Evolutionary conservation across 2,329 filamentous ascomycete species (phyloP), one percentile per base, ranked within the genome.

Genomic region (Calonectria montana): DNA sequence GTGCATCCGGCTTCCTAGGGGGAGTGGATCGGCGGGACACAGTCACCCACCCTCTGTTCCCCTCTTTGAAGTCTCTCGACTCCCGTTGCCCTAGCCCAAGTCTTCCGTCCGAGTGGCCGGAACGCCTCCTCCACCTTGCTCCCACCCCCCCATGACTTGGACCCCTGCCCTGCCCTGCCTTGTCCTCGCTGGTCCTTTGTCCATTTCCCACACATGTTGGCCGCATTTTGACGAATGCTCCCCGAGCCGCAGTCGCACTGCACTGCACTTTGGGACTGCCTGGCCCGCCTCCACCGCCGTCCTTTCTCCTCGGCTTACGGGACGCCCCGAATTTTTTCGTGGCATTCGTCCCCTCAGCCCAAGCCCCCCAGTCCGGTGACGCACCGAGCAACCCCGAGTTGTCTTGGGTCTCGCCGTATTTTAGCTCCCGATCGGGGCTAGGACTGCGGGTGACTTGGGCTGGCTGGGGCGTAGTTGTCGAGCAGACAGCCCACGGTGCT

Each of bases 251-350:
- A 72, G 66, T 73, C 63, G 66, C 59, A 69, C 69, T 66, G 59
- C 57, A 45, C 65, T n/a, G n/a, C n/a, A 15, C 70, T 62, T 62
- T 35, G 43, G 47, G 69, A 62, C 64, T 71, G 59, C 63, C 67
- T 67, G 73, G 64, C 63, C 72, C 35, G 53, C 78, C 75, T 73
- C 68, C 65, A 74, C 74, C 75, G 74, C 73, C 75, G 75, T 75
- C 69, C 25, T 55, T 65, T 25, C 62, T 41, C 64, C 67, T 72
- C 71, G 75, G 71, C 69, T 74, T 74, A 78, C 77, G 77, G 69
- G 69, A 55, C 50, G 39, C 61, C 69, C 76, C 76, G 76, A 78
- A 73, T 66, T 69, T 73, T 66, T 71, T 73, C 59, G 69, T 69
- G 50, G 50, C 59, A 47, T 31, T 67, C 47, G 43, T 70, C 41